Base-by-base conservation (phyloP, 768 basidiomycete species). In the Leucocoprinus sp. region DNA sequence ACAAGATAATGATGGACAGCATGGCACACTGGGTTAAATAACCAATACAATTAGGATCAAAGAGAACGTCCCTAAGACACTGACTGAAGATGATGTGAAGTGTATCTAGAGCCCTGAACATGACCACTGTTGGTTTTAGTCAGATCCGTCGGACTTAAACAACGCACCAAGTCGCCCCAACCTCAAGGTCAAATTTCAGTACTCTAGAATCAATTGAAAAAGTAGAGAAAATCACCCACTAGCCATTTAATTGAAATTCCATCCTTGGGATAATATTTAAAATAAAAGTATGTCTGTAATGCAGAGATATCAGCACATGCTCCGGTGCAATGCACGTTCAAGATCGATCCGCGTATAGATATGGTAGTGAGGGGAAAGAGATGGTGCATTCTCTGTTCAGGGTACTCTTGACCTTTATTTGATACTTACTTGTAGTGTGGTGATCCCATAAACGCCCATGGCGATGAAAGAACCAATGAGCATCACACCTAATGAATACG, bases 1-100 rank as follows among this genome's bases (percentile, higher is more conserved):
- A 74, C 71, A 37, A 72, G 64, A 50, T 72, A 73, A 43, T 60
- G 52, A 53, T 73, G 64, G 46, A 72, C 53, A 1, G 64, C 52
- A 52, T 71, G 66, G 38, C 67, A 66, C 64, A 71, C 70, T 71
- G 44, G 23, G 27, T n/a, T n/a, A 23, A 26, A n/a, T 21, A 15
- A 42, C 36, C 29, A 45, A 14, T 31, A 33, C 15, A 31, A 12
- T 21, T 18, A 18, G 36, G 5, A n/a, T 15, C 3, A 28, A 34
- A 41, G 29, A 23, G 12, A 17, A 5, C 34, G 29, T 21, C 4
- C 21, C 11, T 5, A 34, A 17, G 11, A n/a, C 11, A 56, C 69
- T 39, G 48, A 70, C 70, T 66, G 34, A 72, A 57, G 29, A 64
- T 56, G 15, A 66, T 59, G 54, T 72, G 70, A 4, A 65, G 21